Evolutionary conservation across 2,329 filamentous ascomycete genomes (phyloP).

Genomic region (Fusarium verrucosum): DNA sequence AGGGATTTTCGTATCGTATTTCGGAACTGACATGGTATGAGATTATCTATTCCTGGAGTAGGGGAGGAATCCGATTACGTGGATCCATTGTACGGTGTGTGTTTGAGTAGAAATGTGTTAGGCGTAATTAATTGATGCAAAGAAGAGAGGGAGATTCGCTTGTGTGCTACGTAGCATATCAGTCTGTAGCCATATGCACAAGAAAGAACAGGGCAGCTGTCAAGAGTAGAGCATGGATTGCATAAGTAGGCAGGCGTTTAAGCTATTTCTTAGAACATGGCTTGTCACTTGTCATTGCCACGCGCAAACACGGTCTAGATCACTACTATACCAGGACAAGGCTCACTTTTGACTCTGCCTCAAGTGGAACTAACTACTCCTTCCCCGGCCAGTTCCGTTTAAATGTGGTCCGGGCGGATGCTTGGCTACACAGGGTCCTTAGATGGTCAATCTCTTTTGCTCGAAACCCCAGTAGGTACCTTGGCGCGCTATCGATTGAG

Average conservation of each 20-base stretch:
- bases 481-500: not conserved
- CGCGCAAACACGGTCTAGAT: not conserved
- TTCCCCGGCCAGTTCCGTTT: not conserved
- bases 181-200: not conserved
- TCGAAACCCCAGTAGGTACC: not conserved
- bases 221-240: not conserved
- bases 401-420: constrained; percentile 11
- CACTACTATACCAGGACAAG: not conserved
- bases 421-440: constrained; percentile 1
- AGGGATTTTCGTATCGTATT: constrained; percentile 27
- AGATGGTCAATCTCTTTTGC: constrained; percentile 1
- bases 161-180: not conserved
- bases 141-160: no score
- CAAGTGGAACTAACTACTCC: not conserved
- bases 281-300: not conserved
- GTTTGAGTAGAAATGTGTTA: constrained; percentile 5
- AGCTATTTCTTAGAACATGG: not conserved
- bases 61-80: constrained; percentile 21
- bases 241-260: not conserved
- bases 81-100: not conserved
- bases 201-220: no score
- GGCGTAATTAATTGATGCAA: not conserved
- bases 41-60: not conserved
- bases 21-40: not conserved
- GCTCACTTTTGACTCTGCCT: not conserved